Evolutionary conservation across 768 basidiomycete species (phyloP), one percentile per base, ranked within the genome.

Genomic region (Serendipita sp.): DNA sequence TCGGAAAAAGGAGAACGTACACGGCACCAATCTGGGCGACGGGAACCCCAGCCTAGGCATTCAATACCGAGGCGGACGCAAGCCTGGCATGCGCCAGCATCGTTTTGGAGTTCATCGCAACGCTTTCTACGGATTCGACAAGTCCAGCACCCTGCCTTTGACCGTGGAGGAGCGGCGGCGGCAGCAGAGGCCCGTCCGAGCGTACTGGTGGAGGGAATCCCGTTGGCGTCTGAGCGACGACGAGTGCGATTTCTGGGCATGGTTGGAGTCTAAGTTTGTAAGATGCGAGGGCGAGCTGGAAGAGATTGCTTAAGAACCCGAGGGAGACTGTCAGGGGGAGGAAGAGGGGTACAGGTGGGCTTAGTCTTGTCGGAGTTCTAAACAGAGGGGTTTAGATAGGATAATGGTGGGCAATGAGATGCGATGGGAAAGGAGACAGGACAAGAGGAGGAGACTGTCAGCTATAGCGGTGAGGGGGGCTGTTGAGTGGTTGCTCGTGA

Each of bases 71-170:
- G 78, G 62, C 89, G 86, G 66, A 82, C 79, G 73, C 89, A 91
- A 0, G 89, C 90, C 70, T 80, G 76, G 75, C 89, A 91, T 18
- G 79, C 77, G 11, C 85, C 85, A 3, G 81, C 77, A 3, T 73
- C 69, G 66, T 83, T 82, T 63, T 80, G 80, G 68, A 82, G 79
- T 71, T 91, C 89, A 72, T 91, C 89, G 74, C 89, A 91, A 60
- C 88, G 88, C 86, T 91, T 90, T 70, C 89, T 80, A 69, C 89
- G 82, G 45, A 91, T 89, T 70, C 89, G 81, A 77, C 89, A 91
- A 64, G 89, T 91, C 76, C 89, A 91, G 73, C 89, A 91, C 68
- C 89, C 89, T 63, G 51, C 28, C 36, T 60, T 60, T 16, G 56
- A 60, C 8, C 56, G 28, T 34, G 56, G 56, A 36, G 56, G 56